phyloP scores from a whole-genome alignment of 1,139 yeast genomes.

The Yamadazyma dendronema region DNA sequence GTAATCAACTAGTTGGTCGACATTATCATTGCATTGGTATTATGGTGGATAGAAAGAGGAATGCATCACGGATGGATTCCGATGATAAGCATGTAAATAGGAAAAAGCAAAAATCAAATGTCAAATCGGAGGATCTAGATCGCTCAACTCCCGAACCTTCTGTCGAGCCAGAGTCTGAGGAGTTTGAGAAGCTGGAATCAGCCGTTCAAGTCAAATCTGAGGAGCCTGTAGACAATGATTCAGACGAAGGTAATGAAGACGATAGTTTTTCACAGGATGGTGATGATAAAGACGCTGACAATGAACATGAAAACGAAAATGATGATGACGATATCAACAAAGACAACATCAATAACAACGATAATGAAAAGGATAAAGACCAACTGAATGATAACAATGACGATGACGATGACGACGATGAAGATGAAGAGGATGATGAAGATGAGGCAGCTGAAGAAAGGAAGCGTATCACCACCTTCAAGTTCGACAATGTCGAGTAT shows the following conservation, averaged over 20 bases:
- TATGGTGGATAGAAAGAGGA: slow-evolving; percentile 37
- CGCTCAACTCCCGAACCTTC: not conserved
- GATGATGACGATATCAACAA: slow-evolving; percentile 14
- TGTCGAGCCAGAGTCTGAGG: not conserved
- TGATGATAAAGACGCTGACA: not conserved
- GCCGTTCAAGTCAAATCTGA: too few relatives aligned
- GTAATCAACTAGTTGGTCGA: too few relatives aligned
- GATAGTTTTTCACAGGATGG: slow-evolving; percentile 11
- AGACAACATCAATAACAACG: slow-evolving; percentile 14
- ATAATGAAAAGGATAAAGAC: slow-evolving; percentile 17
- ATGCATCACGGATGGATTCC: slow-evolving; percentile 8
- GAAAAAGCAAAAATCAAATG: not conserved
- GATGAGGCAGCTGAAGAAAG: slow-evolving; percentile 53
- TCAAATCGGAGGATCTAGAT: not conserved
- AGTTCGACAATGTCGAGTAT: slow-evolving; percentile 74
- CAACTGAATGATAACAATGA: slow-evolving; percentile 19
- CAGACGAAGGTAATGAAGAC: slow-evolving; percentile 11
- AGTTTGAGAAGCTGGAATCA: not conserved
- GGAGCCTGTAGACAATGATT: slow-evolving; percentile 13
- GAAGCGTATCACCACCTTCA: slow-evolving; percentile 48
- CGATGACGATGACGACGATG: slow-evolving; percentile 24
- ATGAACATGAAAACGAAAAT: slow-evolving; percentile 10
- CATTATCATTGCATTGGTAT: too few relatives aligned
- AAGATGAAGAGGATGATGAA: slow-evolving; percentile 38
- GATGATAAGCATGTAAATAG: not conserved